A percentile compares a stretch with the other conserved stretches of the same genome.
Evolutionary conservation across 768 basidiomycete species (phyloP).

Genomic region (Lactifluus subvellereus): DNA sequence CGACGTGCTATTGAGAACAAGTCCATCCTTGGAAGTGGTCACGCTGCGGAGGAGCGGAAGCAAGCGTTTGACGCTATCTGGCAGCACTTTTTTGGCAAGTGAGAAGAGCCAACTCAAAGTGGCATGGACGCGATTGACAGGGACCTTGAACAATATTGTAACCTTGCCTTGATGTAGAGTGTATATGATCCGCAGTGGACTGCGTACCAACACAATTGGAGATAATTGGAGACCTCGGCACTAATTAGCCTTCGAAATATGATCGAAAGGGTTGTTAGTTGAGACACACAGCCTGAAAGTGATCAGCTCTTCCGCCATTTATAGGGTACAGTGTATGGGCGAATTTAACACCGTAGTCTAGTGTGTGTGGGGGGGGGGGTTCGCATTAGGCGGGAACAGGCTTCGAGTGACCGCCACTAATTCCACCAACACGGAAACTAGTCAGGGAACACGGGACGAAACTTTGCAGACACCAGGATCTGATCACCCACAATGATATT

Average conservation of each 20-base stretch:
- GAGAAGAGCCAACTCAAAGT: background rate
- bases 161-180: background rate
- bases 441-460: too few species aligned
- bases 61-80: conserved; percentile 51
- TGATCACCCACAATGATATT: background rate
- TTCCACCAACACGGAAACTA: background rate
- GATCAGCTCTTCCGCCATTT: background rate
- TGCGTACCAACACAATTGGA: background rate
- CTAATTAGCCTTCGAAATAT: background rate
- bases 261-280: background rate
- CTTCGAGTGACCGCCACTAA: background rate
- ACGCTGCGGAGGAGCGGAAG: conserved; percentile 55
- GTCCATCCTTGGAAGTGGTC: conserved; percentile 69
- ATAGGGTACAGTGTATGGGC: too few species aligned
- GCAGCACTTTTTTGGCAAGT: conserved; percentile 26
- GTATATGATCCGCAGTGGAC: background rate
- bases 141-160: background rate
- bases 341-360: too few species aligned
- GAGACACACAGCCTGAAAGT: background rate
- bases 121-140: background rate
- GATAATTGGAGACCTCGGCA: background rate
- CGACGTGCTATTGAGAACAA: conserved; percentile 93
- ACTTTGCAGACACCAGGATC: background rate
- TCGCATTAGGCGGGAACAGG: too few species aligned
- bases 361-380: too few species aligned